Evolutionary conservation across 2,329 filamentous ascomycete species (phyloP).

Genomic region (Botryotinia globosa): DNA sequence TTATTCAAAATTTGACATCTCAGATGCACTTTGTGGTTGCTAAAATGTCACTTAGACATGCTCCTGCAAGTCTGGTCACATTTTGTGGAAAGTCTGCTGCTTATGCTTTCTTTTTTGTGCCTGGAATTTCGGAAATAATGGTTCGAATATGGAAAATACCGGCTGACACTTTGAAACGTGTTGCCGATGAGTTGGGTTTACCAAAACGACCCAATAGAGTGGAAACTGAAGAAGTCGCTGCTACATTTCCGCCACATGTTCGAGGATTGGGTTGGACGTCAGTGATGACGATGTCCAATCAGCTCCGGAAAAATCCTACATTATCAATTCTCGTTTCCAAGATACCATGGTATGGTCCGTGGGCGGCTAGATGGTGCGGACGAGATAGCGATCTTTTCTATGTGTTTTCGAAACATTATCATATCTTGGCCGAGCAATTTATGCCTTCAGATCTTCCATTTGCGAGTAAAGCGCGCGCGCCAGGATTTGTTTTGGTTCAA

Average conservation of each 20-base stretch:
- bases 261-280: constrained; percentile 61
- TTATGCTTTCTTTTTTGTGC: constrained; percentile 73
- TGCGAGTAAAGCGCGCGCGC: constrained; percentile 58
- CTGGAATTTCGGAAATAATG: constrained; percentile 66
- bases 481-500: constrained; percentile 60
- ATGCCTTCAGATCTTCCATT: constrained; percentile 50
- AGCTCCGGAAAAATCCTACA: constrained; percentile 52
- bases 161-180: constrained; percentile 56
- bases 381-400: constrained; percentile 72
- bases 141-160: constrained; percentile 63
- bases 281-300: constrained; percentile 51
- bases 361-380: constrained; percentile 70
- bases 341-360: constrained; percentile 65
- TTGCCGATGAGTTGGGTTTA: constrained; percentile 58
- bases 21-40: constrained; percentile 72
- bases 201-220: constrained; percentile 53
- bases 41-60: constrained; percentile 66
- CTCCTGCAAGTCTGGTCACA: constrained; percentile 54
- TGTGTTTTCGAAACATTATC: constrained; percentile 69
- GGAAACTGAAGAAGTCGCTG: constrained; percentile 38
- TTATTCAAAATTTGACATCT: constrained; percentile 64
- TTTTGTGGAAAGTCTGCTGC: constrained; percentile 72
- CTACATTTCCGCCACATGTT: constrained; percentile 46
- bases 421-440: constrained; percentile 62
- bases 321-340: constrained; percentile 59